Evolutionary conservation across 768 basidiomycete species (phyloP).

Genomic region (Kwoniella europaea): DNA sequence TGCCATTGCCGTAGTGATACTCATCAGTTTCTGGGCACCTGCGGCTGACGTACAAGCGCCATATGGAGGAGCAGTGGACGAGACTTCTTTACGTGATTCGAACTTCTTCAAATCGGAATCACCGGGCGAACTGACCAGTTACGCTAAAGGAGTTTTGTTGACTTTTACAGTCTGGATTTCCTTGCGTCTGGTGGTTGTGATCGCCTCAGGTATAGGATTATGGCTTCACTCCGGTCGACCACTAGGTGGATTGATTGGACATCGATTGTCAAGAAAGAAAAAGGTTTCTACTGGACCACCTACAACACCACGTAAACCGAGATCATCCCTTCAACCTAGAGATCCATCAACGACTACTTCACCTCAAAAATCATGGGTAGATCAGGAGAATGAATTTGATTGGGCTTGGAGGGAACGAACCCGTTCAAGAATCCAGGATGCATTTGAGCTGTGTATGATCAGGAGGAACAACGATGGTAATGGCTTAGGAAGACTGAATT

Average conservation of each 20-base stretch:
- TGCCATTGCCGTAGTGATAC: slow-evolving; percentile 71
- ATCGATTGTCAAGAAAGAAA: slow-evolving; percentile 7
- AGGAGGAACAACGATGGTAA: slow-evolving; percentile 19
- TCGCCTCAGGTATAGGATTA: slow-evolving; percentile 75
- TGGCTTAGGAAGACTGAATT: not conserved
- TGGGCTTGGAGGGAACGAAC: slow-evolving; percentile 83
- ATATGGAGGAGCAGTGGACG: slow-evolving; percentile 62
- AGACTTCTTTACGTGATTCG: slow-evolving; percentile 63
- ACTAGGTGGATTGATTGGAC: slow-evolving; percentile 76
- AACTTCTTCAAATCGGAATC: slow-evolving; percentile 72
- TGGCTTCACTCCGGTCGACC: slow-evolving; percentile 78
- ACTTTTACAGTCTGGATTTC: slow-evolving; percentile 82
- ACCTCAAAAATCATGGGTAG: slow-evolving; percentile 39
- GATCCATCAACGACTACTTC: slow-evolving; percentile 43
- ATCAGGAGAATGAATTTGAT: slow-evolving; percentile 64
- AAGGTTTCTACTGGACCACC: slow-evolving; percentile 8
- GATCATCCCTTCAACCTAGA: slow-evolving; percentile 22
- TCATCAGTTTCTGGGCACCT: slow-evolving; percentile 69
- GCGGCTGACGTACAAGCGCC: slow-evolving; percentile 63
- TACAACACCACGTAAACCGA: slow-evolving; percentile 26
- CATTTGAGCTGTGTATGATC: slow-evolving; percentile 78
- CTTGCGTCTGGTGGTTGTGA: slow-evolving; percentile 72
- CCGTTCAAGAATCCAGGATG: slow-evolving; percentile 72
- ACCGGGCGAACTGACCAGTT: slow-evolving; percentile 70
- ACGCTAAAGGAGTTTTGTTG: slow-evolving; percentile 77